These are phyloP conservation scores for Anaeramoeba flamelloides DNA, from an alignment of 78 protist species.

Conservation along the genomic window DNA sequence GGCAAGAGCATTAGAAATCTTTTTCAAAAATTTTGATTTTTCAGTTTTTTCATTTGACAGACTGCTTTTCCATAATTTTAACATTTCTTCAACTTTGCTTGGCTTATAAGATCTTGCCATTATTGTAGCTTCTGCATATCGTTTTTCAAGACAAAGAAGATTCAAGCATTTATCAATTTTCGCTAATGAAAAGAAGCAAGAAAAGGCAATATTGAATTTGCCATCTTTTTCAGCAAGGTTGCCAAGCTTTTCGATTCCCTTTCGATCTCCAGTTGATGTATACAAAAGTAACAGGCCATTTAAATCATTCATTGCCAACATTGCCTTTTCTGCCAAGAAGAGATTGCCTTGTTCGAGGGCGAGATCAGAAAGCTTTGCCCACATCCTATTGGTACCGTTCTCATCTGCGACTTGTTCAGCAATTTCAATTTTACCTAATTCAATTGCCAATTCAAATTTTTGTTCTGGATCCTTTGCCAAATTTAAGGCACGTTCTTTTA, in stretches of 20 bases:
- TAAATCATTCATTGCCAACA: too few species aligned
- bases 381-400: too few species aligned
- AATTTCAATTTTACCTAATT: constrained; percentile 43
- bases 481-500: constrained; percentile 54
- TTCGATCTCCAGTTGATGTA: neutral
- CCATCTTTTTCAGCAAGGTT: neutral
- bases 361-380: too few species aligned
- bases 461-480: constrained; percentile 72
- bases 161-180: neutral
- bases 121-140: neutral
- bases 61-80: neutral
- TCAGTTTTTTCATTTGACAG: too few species aligned
- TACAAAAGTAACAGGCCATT: neutral
- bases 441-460: constrained; percentile 71
- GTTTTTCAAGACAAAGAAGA: neutral
- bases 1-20: constrained; percentile 42
- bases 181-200: neutral
- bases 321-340: too few species aligned
- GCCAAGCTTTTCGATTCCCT: neutral
- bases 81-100: neutral
- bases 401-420: constrained; percentile 51
- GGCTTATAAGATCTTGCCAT: constrained; percentile 5
- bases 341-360: too few species aligned
- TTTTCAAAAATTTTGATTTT: too few species aligned
- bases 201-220: neutral